Percentiles rank a stretch among this genome's conserved stretches.
Evolutionary conservation across 2,329 filamentous ascomycete species (phyloP).

Genomic region (Venturia carpophila): DNA sequence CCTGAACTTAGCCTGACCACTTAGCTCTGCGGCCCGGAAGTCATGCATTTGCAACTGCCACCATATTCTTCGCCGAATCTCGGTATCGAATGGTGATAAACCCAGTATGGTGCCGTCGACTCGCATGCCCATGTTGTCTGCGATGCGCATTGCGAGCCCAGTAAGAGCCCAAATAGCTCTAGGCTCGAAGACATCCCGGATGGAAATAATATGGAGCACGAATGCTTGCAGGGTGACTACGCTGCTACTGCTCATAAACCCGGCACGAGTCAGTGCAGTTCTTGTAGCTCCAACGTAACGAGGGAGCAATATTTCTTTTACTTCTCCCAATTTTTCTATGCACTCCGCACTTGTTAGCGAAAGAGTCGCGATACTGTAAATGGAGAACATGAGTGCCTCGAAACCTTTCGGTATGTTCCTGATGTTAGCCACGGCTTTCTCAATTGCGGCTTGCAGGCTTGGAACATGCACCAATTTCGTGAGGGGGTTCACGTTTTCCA

Average conservation of each 20-base stretch:
- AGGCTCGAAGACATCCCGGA: constrained; percentile 1
- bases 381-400: constrained; percentile 30
- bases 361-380: constrained; percentile 28
- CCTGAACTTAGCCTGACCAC: constrained; percentile 8
- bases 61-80: constrained; percentile 30
- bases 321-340: constrained; percentile 22
- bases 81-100: constrained; percentile 29
- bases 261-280: constrained; percentile 24
- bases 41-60: constrained; percentile 22
- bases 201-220: constrained; percentile 23
- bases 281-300: constrained; percentile 25
- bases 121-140: constrained; percentile 24
- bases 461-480: constrained; percentile 22
- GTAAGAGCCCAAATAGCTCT: constrained; percentile 20
- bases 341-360: constrained; percentile 28
- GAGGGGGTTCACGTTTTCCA: constrained; percentile 26
- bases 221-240: constrained; percentile 27
- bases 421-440: constrained; percentile 23
- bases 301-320: constrained; percentile 22
- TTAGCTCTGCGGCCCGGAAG: constrained; percentile 9
- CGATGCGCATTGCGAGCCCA: constrained; percentile 22
- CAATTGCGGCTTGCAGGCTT: constrained; percentile 24
- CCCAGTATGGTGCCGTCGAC: constrained; percentile 25
- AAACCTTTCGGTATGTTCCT: constrained; percentile 22
- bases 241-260: constrained; percentile 26